phyloP scores from a whole-genome alignment of 2,329 filamentous ascomycete genomes.

The Fusarium compactum region DNA sequence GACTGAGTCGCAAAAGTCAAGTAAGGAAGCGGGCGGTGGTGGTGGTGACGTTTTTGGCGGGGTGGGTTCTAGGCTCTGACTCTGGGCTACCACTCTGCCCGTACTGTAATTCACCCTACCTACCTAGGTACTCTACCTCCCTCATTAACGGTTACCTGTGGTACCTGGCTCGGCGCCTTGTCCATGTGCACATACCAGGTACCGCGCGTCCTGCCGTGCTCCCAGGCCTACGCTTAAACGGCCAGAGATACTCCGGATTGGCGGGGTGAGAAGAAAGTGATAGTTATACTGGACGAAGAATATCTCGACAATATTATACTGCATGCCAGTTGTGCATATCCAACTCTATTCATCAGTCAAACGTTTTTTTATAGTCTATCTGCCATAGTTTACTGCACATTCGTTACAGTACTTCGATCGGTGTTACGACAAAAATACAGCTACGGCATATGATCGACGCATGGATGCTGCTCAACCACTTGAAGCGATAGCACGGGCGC shows the following conservation, averaged over 20 bases:
- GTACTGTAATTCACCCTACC: too few species aligned
- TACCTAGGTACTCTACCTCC: too few species aligned
- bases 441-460: slow-evolving; percentile 33
- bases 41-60: slow-evolving; percentile 46
- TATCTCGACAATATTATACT: background rate
- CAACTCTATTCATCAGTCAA: background rate
- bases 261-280: slow-evolving; percentile 9
- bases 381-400: background rate
- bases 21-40: slow-evolving; percentile 39
- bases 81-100: background rate
- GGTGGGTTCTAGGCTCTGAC: slow-evolving; percentile 23
- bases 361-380: background rate
- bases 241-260: slow-evolving; percentile 18
- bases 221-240: slow-evolving; percentile 10
- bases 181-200: slow-evolving; percentile 26
- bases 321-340: background rate
- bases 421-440: slow-evolving; percentile 7
- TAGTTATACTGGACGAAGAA: background rate
- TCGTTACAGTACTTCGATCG: slow-evolving; percentile 1
- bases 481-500: slow-evolving; percentile 4
- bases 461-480: slow-evolving; percentile 29
- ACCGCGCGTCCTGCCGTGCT: slow-evolving; percentile 17
- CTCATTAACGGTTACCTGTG: background rate
- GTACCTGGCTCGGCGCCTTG: slow-evolving; percentile 15
- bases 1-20: slow-evolving; percentile 47